Percentiles rank a stretch among this genome's conserved stretches.
Conservation (phyloP, 192 early-diverging fungal species). For the Geosiphon pyriformis region DNA sequence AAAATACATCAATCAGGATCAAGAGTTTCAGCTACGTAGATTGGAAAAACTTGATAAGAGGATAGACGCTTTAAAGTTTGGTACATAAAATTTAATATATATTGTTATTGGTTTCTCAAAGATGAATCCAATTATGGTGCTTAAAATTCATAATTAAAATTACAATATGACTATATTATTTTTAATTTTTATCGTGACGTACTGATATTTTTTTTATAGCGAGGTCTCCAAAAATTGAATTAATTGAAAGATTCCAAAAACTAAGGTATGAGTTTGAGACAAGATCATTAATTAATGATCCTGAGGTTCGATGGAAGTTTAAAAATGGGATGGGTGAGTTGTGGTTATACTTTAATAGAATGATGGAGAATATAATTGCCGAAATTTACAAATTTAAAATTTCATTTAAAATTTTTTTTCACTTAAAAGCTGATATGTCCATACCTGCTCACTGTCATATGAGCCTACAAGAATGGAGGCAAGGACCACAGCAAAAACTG, state of each 20-base stretch:
- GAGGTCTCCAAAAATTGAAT: constrained; percentile 30
- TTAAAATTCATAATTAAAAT: background rate
- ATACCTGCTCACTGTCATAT: constrained; percentile 67
- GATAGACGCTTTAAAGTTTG: constrained; percentile 35
- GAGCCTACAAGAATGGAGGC: constrained; percentile 53
- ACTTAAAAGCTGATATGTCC: constrained; percentile 50
- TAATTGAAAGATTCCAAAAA: constrained; percentile 46
- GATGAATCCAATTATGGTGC: background rate
- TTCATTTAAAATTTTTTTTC: background rate
- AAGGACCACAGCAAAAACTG: constrained; percentile 47
- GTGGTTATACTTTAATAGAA: background rate
- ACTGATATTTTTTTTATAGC: constrained; percentile 27
- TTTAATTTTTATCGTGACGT: background rate
- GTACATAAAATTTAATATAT: background rate
- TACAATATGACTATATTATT: background rate
- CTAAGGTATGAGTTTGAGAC: constrained; percentile 50
- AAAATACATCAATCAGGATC: constrained; percentile 61
- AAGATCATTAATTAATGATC: constrained; percentile 63
- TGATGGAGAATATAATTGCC: too few species aligned
- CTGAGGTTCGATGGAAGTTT: constrained; percentile 63
- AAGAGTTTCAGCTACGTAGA: constrained; percentile 40
- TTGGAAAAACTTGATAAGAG: constrained; percentile 38
- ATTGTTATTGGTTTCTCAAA: constrained; percentile 16
- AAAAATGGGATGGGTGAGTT: constrained; percentile 40
- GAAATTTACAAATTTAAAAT: background rate